These are phyloP conservation scores for Saccharomyces jurei DNA, from an alignment of 805 yeast species.

Conservation along the genomic window DNA sequence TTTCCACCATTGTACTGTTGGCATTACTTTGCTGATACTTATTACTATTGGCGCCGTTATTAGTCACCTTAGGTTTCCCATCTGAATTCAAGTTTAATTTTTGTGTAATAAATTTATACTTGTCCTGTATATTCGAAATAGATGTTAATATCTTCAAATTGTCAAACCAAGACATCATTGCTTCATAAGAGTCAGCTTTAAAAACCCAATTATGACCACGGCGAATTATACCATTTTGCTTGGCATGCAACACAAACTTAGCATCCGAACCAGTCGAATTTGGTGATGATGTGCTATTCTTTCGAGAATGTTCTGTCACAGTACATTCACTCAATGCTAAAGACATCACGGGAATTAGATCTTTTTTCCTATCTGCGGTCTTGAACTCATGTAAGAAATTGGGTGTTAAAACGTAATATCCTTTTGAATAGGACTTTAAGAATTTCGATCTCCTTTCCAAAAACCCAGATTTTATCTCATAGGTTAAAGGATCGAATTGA, in stretches of 20 bases:
- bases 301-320: slow-evolving; percentile 73
- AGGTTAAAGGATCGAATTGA: slow-evolving; percentile 61
- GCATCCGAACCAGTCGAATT: slow-evolving; percentile 34
- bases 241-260: slow-evolving; percentile 74
- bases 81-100: slow-evolving; percentile 17
- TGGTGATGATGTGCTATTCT: slow-evolving; percentile 38
- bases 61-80: slow-evolving; percentile 5
- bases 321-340: slow-evolving; percentile 70
- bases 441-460: slow-evolving; percentile 87
- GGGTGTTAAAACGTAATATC: slow-evolving; percentile 87
- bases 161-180: slow-evolving; percentile 78
- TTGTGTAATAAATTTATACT: slow-evolving; percentile 39
- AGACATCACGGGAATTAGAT: slow-evolving; percentile 76
- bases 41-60: not conserved
- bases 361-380: slow-evolving; percentile 70
- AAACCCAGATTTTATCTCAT: slow-evolving; percentile 64
- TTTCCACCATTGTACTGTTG: slow-evolving; percentile 1
- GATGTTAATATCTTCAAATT: slow-evolving; percentile 64
- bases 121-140: slow-evolving; percentile 50
- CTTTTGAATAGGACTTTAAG: slow-evolving; percentile 81
- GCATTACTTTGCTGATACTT: not conserved
- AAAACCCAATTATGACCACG: slow-evolving; percentile 93
- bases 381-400: slow-evolving; percentile 86
- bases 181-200: slow-evolving; percentile 72
- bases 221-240: slow-evolving; percentile 64